phyloP scores from a whole-genome alignment of 1,284 basidiomycete genomes.

The Schizopora paradoxa region DNA sequence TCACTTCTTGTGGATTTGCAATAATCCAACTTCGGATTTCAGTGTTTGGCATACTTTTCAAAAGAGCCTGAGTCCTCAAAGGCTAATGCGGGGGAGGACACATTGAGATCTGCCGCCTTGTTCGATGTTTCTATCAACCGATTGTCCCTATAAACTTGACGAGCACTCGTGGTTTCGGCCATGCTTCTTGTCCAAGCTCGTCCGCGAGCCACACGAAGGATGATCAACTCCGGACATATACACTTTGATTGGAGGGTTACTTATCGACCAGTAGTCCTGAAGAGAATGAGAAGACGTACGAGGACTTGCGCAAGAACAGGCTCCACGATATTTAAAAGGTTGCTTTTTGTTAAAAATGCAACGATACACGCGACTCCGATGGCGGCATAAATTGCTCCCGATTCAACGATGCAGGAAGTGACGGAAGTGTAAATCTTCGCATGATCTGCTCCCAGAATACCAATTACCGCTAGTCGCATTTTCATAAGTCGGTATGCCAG shows the following conservation, averaged over 20 bases:
- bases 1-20: too few species aligned
- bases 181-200: not conserved
- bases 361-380: not conserved
- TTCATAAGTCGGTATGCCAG: not conserved
- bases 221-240: constrained; percentile 2
- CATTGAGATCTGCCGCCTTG: too few species aligned
- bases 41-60: too few species aligned
- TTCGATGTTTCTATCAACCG: too few species aligned
- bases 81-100: too few species aligned
- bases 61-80: too few species aligned
- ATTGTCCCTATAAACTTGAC: too few species aligned
- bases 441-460: not conserved
- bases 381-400: not conserved
- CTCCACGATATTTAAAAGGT: not conserved
- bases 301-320: not conserved
- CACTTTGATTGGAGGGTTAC: not conserved
- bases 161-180: too few species aligned
- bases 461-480: not conserved
- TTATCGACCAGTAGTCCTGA: not conserved
- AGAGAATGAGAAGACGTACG: not conserved
- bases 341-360: not conserved
- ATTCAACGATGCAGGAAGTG: not conserved
- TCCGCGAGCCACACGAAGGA: not conserved
- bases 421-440: not conserved
- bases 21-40: too few species aligned